phyloP scores from a whole-genome alignment of 2,329 filamentous ascomycete genomes.

The Stenocarpella maydis region DNA sequence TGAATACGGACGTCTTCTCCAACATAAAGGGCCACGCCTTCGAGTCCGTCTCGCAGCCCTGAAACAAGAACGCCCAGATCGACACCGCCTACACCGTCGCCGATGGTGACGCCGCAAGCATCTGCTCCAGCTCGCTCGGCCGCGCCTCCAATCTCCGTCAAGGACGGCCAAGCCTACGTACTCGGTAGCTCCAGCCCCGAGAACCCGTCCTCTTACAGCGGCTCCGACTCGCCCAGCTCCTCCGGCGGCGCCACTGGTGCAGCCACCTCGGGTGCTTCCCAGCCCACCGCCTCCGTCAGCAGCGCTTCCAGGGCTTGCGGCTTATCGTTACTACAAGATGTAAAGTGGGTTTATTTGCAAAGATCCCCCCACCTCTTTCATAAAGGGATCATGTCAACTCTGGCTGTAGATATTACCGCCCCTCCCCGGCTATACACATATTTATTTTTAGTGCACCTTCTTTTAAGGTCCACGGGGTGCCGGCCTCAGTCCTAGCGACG shows the following conservation, averaged over 20 bases:
- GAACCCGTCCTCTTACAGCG: constrained; percentile 22
- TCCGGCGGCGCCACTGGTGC: not conserved
- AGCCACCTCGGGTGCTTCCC: not conserved
- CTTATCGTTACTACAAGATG: constrained; percentile 17
- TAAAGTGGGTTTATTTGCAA: not conserved
- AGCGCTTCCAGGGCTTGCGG: not conserved
- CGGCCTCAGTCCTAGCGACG: constrained; percentile 8
- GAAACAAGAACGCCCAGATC: constrained; percentile 43
- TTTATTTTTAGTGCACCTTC: not conserved
- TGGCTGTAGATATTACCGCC: constrained; percentile 25
- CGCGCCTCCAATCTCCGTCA: constrained; percentile 42
- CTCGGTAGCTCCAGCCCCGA: constrained; percentile 29
- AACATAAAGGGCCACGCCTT: constrained; percentile 64
- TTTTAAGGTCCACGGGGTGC: not conserved
- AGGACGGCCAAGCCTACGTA: constrained; percentile 26
- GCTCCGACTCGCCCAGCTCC: not conserved
- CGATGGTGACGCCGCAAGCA: constrained; percentile 44
- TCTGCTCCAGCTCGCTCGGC: constrained; percentile 55
- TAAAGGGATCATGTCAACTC: constrained; percentile 13
- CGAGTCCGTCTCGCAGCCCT: constrained; percentile 57
- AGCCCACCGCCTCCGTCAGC: not conserved
- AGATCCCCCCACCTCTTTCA: not conserved
- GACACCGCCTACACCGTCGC: constrained; percentile 37
- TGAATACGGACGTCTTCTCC: constrained; percentile 57
- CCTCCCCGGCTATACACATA: constrained; percentile 10